These are phyloP conservation scores for Anastatica hierochuntica DNA, from an alignment of 345 rosid species.

Conservation along the genomic window DNA sequence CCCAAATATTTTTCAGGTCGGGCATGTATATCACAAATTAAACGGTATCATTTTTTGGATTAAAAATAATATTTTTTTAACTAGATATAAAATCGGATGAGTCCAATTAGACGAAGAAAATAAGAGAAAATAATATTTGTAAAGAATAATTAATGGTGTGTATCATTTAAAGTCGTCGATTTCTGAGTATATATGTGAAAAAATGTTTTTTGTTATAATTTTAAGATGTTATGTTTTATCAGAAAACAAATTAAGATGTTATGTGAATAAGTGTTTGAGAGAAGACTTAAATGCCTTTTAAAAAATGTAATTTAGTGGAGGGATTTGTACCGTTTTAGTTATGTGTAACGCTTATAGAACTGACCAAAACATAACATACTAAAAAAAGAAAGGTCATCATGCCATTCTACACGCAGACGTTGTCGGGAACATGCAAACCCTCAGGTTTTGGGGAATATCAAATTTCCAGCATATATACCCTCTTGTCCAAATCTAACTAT, in stretches of 20 bases:
- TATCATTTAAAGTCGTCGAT: too few species aligned
- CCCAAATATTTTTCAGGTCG: too few species aligned
- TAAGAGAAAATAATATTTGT: neutral
- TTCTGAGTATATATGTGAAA: too few species aligned
- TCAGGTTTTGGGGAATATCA: slow-evolving; percentile 51
- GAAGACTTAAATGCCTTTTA: slow-evolving; percentile 11
- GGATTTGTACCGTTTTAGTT: slow-evolving; percentile 29
- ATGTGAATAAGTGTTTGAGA: slow-evolving; percentile 9
- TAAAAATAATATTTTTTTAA: too few species aligned
- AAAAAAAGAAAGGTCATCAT: slow-evolving; percentile 61
- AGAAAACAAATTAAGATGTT: too few species aligned
- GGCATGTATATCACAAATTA: too few species aligned
- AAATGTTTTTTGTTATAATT: too few species aligned
- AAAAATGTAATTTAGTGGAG: slow-evolving; percentile 28
- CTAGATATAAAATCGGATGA: slow-evolving; percentile 4
- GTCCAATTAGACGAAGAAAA: neutral
- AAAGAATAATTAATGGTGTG: too few species aligned
- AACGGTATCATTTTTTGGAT: too few species aligned
- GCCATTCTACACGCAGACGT: slow-evolving; percentile 50
- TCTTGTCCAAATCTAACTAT: slow-evolving; percentile 19
- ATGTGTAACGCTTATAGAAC: slow-evolving; percentile 44
- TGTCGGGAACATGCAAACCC: slow-evolving; percentile 86
- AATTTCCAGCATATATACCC: slow-evolving; percentile 24
- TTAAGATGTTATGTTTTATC: too few species aligned
- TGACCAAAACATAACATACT: slow-evolving; percentile 39